These are phyloP conservation scores for Aphanomyces invadans DNA, from an alignment of 352 stramenopile species.

Conservation along the genomic window DNA sequence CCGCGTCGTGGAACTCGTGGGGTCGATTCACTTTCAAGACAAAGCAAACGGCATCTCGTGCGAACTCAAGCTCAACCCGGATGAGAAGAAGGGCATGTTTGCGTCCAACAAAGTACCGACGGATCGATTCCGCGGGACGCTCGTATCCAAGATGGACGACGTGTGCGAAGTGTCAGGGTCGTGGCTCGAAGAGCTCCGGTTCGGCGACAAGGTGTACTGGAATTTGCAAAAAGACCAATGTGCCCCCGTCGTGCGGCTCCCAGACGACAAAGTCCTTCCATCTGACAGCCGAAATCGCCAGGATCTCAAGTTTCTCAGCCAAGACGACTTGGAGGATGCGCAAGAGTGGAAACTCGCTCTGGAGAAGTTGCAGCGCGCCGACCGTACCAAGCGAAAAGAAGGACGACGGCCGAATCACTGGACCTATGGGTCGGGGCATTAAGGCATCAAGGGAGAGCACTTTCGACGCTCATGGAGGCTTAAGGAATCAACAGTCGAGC, in stretches of 20 bases:
- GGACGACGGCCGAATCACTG: conserved; percentile 71
- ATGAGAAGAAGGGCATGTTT: conserved; percentile 80
- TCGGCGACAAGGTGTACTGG: conserved; percentile 66
- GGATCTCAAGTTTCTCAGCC: conserved; percentile 57
- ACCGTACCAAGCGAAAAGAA: conserved; percentile 68
- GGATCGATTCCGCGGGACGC: conserved; percentile 58
- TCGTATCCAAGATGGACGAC: conserved; percentile 44
- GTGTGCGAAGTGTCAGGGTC: conserved; percentile 65
- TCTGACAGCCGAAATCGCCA: conserved; percentile 71
- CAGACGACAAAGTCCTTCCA: conserved; percentile 48
- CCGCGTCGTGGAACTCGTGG: conserved; percentile 68
- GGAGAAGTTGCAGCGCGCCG: conserved; percentile 66
- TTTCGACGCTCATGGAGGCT: too few relatives aligned
- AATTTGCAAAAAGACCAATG: conserved; percentile 50
- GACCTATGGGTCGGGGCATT: conserved; percentile 31
- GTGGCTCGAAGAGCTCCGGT: conserved; percentile 70
- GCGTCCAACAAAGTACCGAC: conserved; percentile 49
- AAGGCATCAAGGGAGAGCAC: neutral
- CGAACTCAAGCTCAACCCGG: conserved; percentile 73
- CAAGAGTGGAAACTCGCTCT: conserved; percentile 82
- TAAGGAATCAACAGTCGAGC: too few relatives aligned
- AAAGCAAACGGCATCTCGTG: conserved; percentile 58
- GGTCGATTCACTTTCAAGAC: conserved; percentile 67
- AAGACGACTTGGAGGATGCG: conserved; percentile 61
- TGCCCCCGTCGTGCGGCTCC: conserved; percentile 48